These are phyloP conservation scores for Solanum microdontum DNA, from an alignment of 257 asterid species.

Conservation along the genomic window DNA sequence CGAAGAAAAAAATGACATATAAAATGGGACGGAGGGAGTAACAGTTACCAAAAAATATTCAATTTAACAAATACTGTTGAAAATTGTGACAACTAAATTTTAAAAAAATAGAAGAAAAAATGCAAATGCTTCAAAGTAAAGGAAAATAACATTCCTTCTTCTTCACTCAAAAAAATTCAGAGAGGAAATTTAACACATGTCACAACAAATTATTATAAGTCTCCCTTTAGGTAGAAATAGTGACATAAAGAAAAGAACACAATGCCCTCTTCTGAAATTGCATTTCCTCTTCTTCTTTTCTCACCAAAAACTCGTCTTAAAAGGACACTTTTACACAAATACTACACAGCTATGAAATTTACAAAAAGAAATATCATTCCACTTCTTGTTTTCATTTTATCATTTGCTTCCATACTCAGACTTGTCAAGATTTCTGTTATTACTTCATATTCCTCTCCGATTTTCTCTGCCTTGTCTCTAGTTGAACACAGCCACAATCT, in stretches of 20 bases:
- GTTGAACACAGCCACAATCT: neutral
- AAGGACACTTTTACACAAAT: neutral
- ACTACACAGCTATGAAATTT: conserved; percentile 30
- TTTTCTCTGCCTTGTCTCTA: conserved; percentile 5
- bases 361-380: conserved; percentile 43
- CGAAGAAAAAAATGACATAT: no score
- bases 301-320: conserved; percentile 22
- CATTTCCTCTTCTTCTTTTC: conserved; percentile 25
- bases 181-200: neutral
- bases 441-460: conserved; percentile 25
- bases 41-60: neutral
- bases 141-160: conserved; percentile 40
- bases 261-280: conserved; percentile 50
- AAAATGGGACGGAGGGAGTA: no score
- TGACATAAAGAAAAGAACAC: conserved; percentile 13
- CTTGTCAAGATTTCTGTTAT: conserved; percentile 40
- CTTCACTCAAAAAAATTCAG: conserved; percentile 30
- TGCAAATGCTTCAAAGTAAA: conserved; percentile 36
- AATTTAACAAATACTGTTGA: neutral
- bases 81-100: neutral
- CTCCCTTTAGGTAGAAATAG: neutral
- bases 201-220: neutral
- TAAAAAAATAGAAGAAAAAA: neutral
- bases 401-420: conserved; percentile 44
- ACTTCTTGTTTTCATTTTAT: conserved; percentile 40